Base-by-base conservation (phyloP, 805 yeast species). In the Sugiyamaella marilandica region DNA sequence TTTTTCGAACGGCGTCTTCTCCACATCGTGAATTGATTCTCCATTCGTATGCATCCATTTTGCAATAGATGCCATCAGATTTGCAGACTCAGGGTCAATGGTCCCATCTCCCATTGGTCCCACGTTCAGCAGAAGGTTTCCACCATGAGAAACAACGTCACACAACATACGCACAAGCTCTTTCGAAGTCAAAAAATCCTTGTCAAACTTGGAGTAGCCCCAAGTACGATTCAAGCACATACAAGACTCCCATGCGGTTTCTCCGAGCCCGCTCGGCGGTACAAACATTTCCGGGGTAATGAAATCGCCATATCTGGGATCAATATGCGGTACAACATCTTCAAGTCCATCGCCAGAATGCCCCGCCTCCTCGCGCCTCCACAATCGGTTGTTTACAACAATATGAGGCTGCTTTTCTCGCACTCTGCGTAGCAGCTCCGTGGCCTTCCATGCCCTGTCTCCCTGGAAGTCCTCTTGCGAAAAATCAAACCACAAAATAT, bases 51-150 rank as follows among this genome's bases (percentile, higher is more conserved):
- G 2, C 54, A 54, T 43, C 60, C 60, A 55, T 2, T 26, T 48
- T 2, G 57, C 60, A 31, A 55, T 48, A 11, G 39, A 44, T 11
- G 36, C 33, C 44, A 57, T 33, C 11, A 47, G 10, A 16, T 33
- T 43, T 13, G 33, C 7, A 33, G 52, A 32, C 26, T 35, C 49
- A 16, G 35, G 34, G 13, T 50, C 45, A 18, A 57, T 26, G 8
- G 58, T 36, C 11, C 60, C 60, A 45, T 57, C 57, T 3, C 51
- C 57, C 34, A 35, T 47, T 7, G 60, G 60, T 13, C 60, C 60
- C 14, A 57, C 53, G 35, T 55, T 53, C 11, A 57, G 53, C 49
- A 57, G 44, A 11, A 55, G 41, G 49, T 55, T 57, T 10, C 58
- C 58, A 2, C 55, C 56, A 19, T 50, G 47, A 10, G 58, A 52